Evolutionary conservation across 305 asterid genomes (phyloP).

Genomic region (Coffea humblotiana): DNA sequence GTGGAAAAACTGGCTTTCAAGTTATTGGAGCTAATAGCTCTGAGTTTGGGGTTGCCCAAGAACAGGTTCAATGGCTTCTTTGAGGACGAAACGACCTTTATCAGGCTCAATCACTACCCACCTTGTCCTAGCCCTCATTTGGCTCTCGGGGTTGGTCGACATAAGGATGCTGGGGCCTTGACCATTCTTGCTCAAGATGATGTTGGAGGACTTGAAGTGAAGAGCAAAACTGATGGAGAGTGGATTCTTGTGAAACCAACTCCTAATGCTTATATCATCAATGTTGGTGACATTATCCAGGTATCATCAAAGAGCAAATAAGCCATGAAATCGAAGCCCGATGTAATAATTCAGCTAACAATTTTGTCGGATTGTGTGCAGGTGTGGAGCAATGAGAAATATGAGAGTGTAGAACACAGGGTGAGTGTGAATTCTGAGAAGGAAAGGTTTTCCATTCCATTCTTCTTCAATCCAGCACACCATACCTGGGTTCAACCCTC

Average conservation of each 20-base stretch:
- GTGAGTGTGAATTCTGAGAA: slow-evolving; percentile 50
- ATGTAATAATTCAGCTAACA: neutral
- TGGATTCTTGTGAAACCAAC: slow-evolving; percentile 64
- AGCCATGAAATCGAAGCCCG: neutral
- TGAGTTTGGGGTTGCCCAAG: slow-evolving; percentile 52
- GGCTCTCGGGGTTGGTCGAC: slow-evolving; percentile 70
- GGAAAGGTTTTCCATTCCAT: slow-evolving; percentile 61
- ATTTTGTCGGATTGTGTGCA: slow-evolving; percentile 13
- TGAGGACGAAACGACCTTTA: slow-evolving; percentile 45
- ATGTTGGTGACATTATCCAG: slow-evolving; percentile 67
- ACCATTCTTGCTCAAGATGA: slow-evolving; percentile 67
- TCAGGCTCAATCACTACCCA: slow-evolving; percentile 66
- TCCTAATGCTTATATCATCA: slow-evolving; percentile 57
- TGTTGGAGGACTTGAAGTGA: slow-evolving; percentile 68
- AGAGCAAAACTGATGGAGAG: slow-evolving; percentile 58
- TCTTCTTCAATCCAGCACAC: slow-evolving; percentile 58
- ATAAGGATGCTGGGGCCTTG: slow-evolving; percentile 58
- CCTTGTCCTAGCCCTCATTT: slow-evolving; percentile 66
- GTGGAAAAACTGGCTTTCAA: slow-evolving; percentile 50
- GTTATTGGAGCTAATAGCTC: slow-evolving; percentile 48
- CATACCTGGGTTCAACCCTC: slow-evolving; percentile 54
- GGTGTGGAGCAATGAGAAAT: slow-evolving; percentile 76
- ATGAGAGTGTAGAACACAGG: slow-evolving; percentile 72
- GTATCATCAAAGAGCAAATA: slow-evolving; percentile 16
- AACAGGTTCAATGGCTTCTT: slow-evolving; percentile 49